These are phyloP conservation scores for Cyclostephanos tholiformis DNA, from an alignment of 108 stramenopile genomes.

Conservation along the genomic window DNA sequence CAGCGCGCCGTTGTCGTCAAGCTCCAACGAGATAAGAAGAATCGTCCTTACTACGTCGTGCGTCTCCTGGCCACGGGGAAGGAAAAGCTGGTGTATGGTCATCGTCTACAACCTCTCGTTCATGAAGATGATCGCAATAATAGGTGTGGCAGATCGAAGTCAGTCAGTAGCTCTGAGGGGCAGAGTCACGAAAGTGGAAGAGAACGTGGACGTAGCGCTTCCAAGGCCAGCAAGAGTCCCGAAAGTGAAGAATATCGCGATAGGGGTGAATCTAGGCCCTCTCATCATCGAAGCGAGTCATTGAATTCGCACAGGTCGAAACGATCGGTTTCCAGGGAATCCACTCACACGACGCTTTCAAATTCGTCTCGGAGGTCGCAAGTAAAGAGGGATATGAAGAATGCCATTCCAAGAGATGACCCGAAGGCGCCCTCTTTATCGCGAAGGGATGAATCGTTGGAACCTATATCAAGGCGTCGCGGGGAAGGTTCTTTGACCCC, in stretches of 20 bases:
- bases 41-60: constrained; percentile 45
- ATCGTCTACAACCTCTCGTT: constrained; percentile 29
- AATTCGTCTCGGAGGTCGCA: constrained; percentile 13
- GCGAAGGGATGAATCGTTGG: too few species aligned
- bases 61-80: constrained; percentile 25
- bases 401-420: not conserved
- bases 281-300: not conserved
- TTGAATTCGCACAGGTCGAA: constrained; percentile 16
- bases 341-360: not conserved
- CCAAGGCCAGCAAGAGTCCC: not conserved
- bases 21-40: constrained; percentile 40
- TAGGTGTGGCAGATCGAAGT: not conserved
- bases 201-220: constrained; percentile 13
- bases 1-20: constrained; percentile 33
- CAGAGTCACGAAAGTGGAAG: not conserved
- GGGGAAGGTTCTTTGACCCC: not conserved
- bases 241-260: not conserved
- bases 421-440: not conserved
- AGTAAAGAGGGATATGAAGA: not conserved
- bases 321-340: not conserved
- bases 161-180: not conserved
- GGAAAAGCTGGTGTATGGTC: constrained; percentile 49
- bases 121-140: not conserved
- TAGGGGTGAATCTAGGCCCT: not conserved
- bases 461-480: too few species aligned